Evolutionary conservation across 176 grass and related monocot genomes (phyloP).

Genomic region (Aegilops bicornis): DNA sequence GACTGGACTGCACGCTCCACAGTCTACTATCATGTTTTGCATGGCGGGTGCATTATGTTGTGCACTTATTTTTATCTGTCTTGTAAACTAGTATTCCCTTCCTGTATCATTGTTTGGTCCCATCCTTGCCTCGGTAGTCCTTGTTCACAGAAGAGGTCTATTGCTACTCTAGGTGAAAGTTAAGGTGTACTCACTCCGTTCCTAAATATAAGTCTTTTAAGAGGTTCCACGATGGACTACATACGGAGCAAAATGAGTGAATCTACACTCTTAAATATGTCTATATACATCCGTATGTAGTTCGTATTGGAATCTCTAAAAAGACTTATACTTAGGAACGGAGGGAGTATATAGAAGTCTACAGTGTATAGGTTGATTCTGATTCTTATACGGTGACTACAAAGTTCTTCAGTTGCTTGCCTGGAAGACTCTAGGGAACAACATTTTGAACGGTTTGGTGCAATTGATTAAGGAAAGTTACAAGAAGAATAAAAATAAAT

Average conservation of each 20-base stretch:
- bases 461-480: background rate
- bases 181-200: too few species aligned
- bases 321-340: too few species aligned
- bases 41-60: background rate
- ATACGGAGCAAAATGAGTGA: too few species aligned
- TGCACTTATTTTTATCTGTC: background rate
- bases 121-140: background rate
- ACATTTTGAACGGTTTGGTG: background rate
- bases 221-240: too few species aligned
- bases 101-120: background rate
- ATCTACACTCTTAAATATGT: too few species aligned
- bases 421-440: background rate
- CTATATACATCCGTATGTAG: too few species aligned
- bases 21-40: background rate
- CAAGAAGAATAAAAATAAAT: background rate
- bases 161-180: too few species aligned
- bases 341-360: background rate
- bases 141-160: background rate
- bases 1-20: too few species aligned
- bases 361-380: background rate
- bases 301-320: too few species aligned
- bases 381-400: background rate
- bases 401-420: slow-evolving; percentile 16
- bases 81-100: background rate
- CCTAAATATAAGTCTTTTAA: too few species aligned